These are phyloP conservation scores for Zalaria obscura DNA, from an alignment of 2,329 filamentous ascomycete species.

Conservation along the genomic window DNA sequence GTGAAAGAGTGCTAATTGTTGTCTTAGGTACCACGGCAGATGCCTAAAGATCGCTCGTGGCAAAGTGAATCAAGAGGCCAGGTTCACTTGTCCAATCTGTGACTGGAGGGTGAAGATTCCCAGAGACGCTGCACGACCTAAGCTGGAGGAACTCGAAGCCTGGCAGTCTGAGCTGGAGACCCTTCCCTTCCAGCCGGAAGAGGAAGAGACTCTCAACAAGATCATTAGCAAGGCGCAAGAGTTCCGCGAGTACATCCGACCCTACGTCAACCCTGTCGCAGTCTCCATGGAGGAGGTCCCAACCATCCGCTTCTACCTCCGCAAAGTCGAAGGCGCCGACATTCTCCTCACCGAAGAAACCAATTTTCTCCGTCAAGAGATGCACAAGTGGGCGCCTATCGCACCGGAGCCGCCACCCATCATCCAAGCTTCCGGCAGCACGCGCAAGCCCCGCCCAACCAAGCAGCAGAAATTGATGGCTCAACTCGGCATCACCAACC, in stretches of 20 bases:
- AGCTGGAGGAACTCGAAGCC: slow-evolving; percentile 72
- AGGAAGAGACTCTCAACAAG: slow-evolving; percentile 71
- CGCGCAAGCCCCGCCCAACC: slow-evolving; percentile 86
- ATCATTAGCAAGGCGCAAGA: slow-evolving; percentile 75
- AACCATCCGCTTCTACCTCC: slow-evolving; percentile 84
- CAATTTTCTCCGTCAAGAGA: slow-evolving; percentile 92
- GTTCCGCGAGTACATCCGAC: slow-evolving; percentile 70
- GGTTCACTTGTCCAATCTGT: slow-evolving; percentile 95
- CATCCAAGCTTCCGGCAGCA: slow-evolving; percentile 76
- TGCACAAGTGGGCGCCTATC: slow-evolving; percentile 89
- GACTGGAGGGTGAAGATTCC: slow-evolving; percentile 96
- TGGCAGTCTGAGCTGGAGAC: slow-evolving; percentile 72
- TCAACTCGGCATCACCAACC: slow-evolving; percentile 76
- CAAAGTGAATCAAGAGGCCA: slow-evolving; percentile 96
- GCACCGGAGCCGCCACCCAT: slow-evolving; percentile 76
- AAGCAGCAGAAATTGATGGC: slow-evolving; percentile 93
- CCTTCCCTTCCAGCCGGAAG: slow-evolving; percentile 89
- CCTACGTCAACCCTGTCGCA: slow-evolving; percentile 61
- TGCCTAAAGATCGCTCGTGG: slow-evolving; percentile 94
- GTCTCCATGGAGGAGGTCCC: slow-evolving; percentile 76
- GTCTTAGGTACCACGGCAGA: slow-evolving; percentile 79
- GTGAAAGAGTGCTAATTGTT: too few species aligned
- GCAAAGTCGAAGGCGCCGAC: slow-evolving; percentile 94
- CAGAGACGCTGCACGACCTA: slow-evolving; percentile 86
- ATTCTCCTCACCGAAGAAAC: slow-evolving; percentile 84